phyloP scores from a whole-genome alignment of 2,329 filamentous ascomycete species.

The Claviceps monticola region DNA sequence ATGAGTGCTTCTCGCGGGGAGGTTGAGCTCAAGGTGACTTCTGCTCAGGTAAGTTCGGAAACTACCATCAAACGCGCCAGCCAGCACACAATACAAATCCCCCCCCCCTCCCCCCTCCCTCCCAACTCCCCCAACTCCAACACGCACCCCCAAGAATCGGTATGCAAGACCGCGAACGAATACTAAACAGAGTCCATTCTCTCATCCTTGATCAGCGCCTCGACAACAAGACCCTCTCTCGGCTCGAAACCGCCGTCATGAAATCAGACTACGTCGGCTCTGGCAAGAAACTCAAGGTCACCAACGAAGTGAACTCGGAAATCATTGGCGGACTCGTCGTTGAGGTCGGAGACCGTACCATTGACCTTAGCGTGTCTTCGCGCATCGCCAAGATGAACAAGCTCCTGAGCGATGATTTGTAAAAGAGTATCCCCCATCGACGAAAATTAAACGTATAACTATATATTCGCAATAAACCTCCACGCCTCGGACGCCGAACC shows the following conservation, averaged over 20 bases:
- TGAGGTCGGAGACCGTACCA: constrained; percentile 94
- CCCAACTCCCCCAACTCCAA: too few relatives aligned
- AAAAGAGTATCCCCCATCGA: constrained; percentile 33
- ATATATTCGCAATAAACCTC: not conserved
- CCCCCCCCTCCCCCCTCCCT: too few relatives aligned
- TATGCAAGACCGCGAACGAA: too few relatives aligned
- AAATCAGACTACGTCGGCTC: constrained; percentile 81
- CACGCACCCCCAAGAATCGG: too few relatives aligned
- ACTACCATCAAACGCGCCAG: too few relatives aligned
- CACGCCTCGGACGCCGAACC: not conserved
- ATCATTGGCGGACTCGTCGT: constrained; percentile 89
- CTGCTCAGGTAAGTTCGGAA: constrained; percentile 59
- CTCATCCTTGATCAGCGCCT: constrained; percentile 48
- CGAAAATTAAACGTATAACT: constrained; percentile 10
- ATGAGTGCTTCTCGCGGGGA: constrained; percentile 86
- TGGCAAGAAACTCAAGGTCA: constrained; percentile 97
- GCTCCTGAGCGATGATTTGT: constrained; percentile 90
- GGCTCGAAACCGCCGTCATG: constrained; percentile 74
- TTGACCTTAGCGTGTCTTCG: constrained; percentile 88
- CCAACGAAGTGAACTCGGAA: constrained; percentile 85
- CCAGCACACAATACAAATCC: not conserved
- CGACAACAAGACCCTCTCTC: constrained; percentile 71
- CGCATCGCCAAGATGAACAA: constrained; percentile 99
- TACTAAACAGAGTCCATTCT: not conserved
- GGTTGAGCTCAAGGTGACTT: constrained; percentile 84